Conservation (phyloP, 495 filamentous ascomycete species). For the Sordaria brevicollis region DNA sequence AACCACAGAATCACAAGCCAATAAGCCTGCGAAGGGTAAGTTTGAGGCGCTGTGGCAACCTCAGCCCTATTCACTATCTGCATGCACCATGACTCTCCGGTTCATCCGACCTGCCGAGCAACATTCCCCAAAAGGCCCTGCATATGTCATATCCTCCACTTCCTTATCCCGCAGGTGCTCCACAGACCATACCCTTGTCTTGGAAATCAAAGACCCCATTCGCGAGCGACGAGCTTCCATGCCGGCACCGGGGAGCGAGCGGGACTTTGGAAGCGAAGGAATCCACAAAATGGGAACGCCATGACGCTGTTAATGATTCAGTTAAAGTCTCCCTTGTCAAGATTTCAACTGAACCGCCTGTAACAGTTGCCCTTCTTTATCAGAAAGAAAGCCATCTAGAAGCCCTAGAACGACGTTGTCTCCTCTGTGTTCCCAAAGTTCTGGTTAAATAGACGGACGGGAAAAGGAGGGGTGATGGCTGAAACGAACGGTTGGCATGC, state of each 20-base stretch:
- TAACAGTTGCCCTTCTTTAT: neutral
- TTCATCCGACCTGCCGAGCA: neutral
- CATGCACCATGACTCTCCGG: neutral
- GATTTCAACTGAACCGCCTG: too few species aligned
- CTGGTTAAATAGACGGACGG: neutral
- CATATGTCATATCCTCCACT: neutral
- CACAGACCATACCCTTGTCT: neutral
- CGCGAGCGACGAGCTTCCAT: neutral
- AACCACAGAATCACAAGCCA: neutral
- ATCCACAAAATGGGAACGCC: too few species aligned
- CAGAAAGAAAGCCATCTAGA: neutral
- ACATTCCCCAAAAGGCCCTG: too few species aligned
- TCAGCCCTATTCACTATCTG: neutral
- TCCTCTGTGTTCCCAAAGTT: neutral
- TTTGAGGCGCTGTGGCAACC: neutral
- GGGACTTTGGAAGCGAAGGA: too few species aligned
- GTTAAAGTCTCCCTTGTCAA: too few species aligned
- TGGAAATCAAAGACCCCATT: too few species aligned
- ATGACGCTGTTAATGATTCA: too few species aligned
- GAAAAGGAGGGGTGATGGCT: neutral
- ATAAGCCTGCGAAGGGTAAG: neutral
- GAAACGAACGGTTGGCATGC: too few species aligned
- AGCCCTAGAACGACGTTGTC: neutral
- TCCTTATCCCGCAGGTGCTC: neutral
- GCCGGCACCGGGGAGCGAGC: neutral